Conservation (phyloP, 352 stramenopile species). For the Pythium brachiatum region DNA sequence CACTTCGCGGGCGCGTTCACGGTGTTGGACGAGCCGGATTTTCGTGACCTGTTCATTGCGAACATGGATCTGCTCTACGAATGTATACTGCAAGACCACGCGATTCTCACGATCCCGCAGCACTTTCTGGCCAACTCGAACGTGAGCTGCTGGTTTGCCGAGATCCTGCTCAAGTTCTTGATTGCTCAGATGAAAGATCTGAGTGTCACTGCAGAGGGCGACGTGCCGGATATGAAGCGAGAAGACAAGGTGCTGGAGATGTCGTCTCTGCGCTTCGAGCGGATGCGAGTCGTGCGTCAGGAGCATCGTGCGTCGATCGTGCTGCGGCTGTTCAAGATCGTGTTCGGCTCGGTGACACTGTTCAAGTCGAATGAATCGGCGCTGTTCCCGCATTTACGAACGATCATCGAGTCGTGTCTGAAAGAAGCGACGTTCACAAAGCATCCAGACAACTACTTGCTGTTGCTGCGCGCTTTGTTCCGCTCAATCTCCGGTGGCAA, state of each 20-base stretch:
- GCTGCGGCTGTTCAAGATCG: constrained; percentile 93
- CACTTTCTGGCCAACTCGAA: constrained; percentile 94
- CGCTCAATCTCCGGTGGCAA: constrained; percentile 96
- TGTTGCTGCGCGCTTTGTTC: constrained; percentile 94
- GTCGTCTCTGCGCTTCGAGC: constrained; percentile 70
- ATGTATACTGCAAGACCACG: constrained; percentile 92
- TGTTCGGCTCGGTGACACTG: constrained; percentile 94
- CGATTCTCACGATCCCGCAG: constrained; percentile 93
- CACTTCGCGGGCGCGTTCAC: constrained; percentile 97
- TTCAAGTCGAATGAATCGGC: constrained; percentile 96
- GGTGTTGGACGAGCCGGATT: constrained; percentile 93
- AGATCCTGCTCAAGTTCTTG: constrained; percentile 94
- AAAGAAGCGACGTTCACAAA: constrained; percentile 88
- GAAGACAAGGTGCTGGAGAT: constrained; percentile 76
- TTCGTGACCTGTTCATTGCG: constrained; percentile 88
- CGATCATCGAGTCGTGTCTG: constrained; percentile 92
- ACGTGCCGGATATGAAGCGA: constrained; percentile 75
- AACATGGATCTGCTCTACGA: constrained; percentile 92
- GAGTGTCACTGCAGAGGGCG: constrained; percentile 73
- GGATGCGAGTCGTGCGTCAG: constrained; percentile 68
- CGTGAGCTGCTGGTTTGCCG: constrained; percentile 92
- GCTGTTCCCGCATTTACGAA: constrained; percentile 92
- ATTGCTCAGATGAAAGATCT: constrained; percentile 93
- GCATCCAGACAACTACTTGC: constrained; percentile 94
- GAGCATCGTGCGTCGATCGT: constrained; percentile 85